Evolutionary conservation across 495 filamentous ascomycete species (phyloP).

Genomic region (Tuber melanosporum): DNA sequence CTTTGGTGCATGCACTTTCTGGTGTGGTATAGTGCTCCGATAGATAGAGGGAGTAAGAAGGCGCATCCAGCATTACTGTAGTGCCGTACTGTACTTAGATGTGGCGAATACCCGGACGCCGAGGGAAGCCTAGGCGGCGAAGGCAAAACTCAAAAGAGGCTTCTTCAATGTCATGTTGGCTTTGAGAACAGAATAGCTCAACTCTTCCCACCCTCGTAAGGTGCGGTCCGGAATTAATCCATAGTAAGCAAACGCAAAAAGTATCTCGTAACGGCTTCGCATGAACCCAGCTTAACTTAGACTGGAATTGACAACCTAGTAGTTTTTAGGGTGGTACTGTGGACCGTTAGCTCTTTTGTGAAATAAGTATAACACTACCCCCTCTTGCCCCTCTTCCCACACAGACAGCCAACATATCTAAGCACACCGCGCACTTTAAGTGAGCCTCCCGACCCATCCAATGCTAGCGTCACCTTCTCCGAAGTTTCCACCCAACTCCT

Average conservation of each 20-base stretch:
- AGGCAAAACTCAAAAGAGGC: not conserved
- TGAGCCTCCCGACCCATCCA: not conserved
- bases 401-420: not conserved
- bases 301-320: not conserved
- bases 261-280: not conserved
- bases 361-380: slow-evolving; percentile 3
- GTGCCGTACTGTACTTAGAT: not conserved
- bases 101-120: not conserved
- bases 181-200: not conserved
- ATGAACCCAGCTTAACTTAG: not conserved
- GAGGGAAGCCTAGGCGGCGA: not conserved
- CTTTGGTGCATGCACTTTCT: not conserved
- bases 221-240: not conserved
- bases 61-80: not conserved
- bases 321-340: not conserved
- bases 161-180: not conserved
- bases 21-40: not conserved
- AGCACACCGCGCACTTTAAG: not conserved
- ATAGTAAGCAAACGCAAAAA: not conserved
- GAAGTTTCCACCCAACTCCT: not conserved
- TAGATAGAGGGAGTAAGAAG: not conserved
- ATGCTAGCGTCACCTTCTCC: not conserved
- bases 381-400: not conserved
- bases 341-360: not conserved
- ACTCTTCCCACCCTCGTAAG: not conserved